A percentile compares a stretch with the other conserved stretches of the same genome.
Conservation (phyloP, 345 rosid genomes). For the Ceriops decandra region DNA sequence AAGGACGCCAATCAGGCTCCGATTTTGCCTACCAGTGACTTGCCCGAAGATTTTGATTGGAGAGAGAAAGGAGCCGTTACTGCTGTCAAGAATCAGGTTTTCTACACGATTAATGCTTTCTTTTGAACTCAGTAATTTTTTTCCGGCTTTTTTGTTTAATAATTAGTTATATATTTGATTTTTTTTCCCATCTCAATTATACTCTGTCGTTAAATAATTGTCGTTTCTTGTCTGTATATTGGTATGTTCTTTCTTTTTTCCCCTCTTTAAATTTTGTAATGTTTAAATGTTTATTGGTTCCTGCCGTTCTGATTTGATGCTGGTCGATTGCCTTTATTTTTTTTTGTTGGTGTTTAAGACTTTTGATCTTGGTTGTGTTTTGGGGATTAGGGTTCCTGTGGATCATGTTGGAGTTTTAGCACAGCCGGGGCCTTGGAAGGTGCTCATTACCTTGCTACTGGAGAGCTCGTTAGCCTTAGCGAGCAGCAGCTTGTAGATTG, state of each 20-base stretch:
- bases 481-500: conserved; percentile 99
- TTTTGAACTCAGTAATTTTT: too few species aligned
- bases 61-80: conserved; percentile 87
- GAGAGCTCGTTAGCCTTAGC: conserved; percentile 86
- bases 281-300: too few species aligned
- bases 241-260: too few species aligned
- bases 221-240: too few species aligned
- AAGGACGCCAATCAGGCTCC: conserved; percentile 81
- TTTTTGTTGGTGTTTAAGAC: background rate
- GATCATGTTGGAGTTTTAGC: conserved; percentile 98
- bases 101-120: too few species aligned
- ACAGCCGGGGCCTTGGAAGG: conserved; percentile 94
- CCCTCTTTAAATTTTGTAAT: too few species aligned
- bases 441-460: conserved; percentile 76
- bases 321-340: too few species aligned
- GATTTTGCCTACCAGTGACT: conserved; percentile 64
- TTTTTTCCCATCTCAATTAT: too few species aligned
- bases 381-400: conserved; percentile 70
- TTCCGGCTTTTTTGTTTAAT: too few species aligned
- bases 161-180: too few species aligned
- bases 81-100: conserved; percentile 75
- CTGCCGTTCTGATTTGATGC: background rate
- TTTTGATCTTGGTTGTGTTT: conserved; percentile 2
- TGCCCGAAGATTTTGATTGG: conserved; percentile 87
- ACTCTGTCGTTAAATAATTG: too few species aligned